Percentiles rank a stretch among this genome's conserved stretches.
These are phyloP conservation scores for Aspergillus nanangensis DNA, from an alignment of 495 filamentous ascomycete genomes.

Conservation along the genomic window DNA sequence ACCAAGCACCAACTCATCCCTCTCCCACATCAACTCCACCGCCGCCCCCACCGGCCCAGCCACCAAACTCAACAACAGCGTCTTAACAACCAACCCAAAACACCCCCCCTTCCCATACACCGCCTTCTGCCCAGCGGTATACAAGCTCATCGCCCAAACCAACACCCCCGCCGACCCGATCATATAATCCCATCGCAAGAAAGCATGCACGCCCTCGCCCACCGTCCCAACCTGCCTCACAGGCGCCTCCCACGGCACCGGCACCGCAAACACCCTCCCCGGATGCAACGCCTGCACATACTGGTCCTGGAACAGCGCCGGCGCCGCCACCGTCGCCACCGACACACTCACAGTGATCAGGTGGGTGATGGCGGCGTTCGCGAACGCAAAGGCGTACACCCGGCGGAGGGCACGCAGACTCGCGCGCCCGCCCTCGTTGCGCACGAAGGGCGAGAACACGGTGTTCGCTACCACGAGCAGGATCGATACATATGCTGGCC, in stretches of 20 bases:
- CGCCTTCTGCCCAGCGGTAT: constrained; percentile 30
- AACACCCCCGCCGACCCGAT: constrained; percentile 46
- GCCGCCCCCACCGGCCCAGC: constrained; percentile 48
- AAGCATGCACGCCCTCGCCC: constrained; percentile 44
- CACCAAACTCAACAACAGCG: constrained; percentile 35
- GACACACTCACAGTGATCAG: constrained; percentile 42
- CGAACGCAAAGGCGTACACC: constrained; percentile 52
- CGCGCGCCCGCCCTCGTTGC: constrained; percentile 13
- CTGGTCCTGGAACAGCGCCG: constrained; percentile 28
- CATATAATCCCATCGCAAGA: constrained; percentile 57
- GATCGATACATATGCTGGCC: constrained; percentile 47
- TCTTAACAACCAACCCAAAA: constrained; percentile 28
- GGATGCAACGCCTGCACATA: constrained; percentile 32
- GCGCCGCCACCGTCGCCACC: constrained; percentile 31
- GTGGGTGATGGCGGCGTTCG: constrained; percentile 44
- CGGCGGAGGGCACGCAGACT: constrained; percentile 43
- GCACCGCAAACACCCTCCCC: constrained; percentile 32
- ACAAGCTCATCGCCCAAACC: constrained; percentile 51
- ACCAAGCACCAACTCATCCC: constrained; percentile 45
- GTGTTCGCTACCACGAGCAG: constrained; percentile 27
- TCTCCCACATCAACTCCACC: constrained; percentile 52
- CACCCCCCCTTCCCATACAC: constrained; percentile 25
- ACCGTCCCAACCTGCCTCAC: constrained; percentile 34
- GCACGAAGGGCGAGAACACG: constrained; percentile 30
- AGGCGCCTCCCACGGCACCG: constrained; percentile 35